Conservation (phyloP, 352 stramenopile genomes). For the Phytopythium ostracodes region DNA sequence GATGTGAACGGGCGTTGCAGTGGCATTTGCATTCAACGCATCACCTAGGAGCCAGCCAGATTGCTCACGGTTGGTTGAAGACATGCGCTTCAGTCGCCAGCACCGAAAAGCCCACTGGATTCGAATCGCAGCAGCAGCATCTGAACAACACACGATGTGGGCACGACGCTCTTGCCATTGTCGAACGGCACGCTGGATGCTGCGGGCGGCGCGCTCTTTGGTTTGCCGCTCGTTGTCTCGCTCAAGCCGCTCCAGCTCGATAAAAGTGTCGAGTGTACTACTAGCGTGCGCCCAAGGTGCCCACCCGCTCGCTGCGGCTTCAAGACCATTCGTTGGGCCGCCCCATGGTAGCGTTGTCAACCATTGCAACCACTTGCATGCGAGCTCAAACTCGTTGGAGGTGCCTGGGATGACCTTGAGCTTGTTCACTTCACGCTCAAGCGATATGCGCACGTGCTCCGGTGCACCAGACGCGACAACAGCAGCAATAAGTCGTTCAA, state of each 20-base stretch:
- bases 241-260: conserved; percentile 39
- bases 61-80: neutral
- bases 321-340: conserved; percentile 19
- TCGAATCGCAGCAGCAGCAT: conserved; percentile 10
- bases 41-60: neutral
- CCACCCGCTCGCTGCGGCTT: conserved; percentile 6
- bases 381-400: conserved; percentile 25
- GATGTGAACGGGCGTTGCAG: neutral
- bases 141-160: no score
- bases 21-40: neutral
- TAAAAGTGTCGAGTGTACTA: conserved; percentile 26
- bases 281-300: conserved; percentile 10
- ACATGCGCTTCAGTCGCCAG: neutral
- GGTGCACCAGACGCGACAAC: conserved; percentile 19
- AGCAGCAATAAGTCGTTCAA: conserved; percentile 18
- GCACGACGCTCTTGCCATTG: conserved; percentile 18
- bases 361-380: conserved; percentile 59
- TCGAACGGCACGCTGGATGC: conserved; percentile 41
- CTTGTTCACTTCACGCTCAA: conserved; percentile 49
- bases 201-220: conserved; percentile 20
- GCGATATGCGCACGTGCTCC: conserved; percentile 18
- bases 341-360: conserved; percentile 49
- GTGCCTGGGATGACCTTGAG: conserved; percentile 23
- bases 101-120: conserved; percentile 31
- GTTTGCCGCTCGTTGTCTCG: neutral